A percentile compares a stretch with the other conserved stretches of the same genome.
phyloP scores from a whole-genome alignment of 331 rosid genomes.

The Acacia concinna region DNA sequence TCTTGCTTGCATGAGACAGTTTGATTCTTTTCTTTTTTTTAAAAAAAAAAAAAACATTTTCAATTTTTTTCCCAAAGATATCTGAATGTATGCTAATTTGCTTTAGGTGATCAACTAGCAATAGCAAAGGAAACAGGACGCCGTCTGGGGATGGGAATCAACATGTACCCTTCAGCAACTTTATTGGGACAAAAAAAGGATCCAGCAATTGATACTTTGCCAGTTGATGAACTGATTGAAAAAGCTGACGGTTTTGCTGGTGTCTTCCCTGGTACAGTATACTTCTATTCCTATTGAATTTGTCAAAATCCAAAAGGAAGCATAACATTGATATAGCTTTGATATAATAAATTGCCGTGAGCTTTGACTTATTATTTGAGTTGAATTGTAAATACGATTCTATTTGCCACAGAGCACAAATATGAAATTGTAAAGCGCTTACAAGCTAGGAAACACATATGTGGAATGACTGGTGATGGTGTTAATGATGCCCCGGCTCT shows the following conservation, averaged over 20 bases:
- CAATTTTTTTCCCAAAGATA: background rate
- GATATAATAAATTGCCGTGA: background rate
- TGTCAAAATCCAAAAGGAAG: background rate
- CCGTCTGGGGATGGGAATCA: slow-evolving; percentile 90
- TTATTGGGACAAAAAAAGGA: slow-evolving; percentile 74
- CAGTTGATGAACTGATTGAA: slow-evolving; percentile 83
- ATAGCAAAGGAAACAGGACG: slow-evolving; percentile 91
- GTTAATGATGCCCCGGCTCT: slow-evolving; percentile 97
- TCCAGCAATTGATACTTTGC: slow-evolving; percentile 56
- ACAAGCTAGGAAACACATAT: slow-evolving; percentile 81
- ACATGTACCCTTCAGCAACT: slow-evolving; percentile 87
- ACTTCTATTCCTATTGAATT: background rate
- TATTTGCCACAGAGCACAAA: slow-evolving; percentile 68
- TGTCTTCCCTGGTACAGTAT: slow-evolving; percentile 75
- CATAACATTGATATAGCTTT: background rate
- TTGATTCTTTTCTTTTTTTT: background rate
- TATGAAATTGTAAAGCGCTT: slow-evolving; percentile 79
- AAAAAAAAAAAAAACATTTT: background rate
- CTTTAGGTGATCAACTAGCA: slow-evolving; percentile 82
- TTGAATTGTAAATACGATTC: background rate
- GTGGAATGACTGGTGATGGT: slow-evolving; percentile 98
- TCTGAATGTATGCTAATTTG: slow-evolving; percentile 2
- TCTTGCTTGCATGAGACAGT: background rate
- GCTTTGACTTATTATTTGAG: background rate
- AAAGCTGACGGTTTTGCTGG: slow-evolving; percentile 94